Percentiles rank a stretch among this genome's conserved stretches.
These are phyloP conservation scores for Myxozyma neglecta DNA, from an alignment of 805 yeast species.

Conservation along the genomic window DNA sequence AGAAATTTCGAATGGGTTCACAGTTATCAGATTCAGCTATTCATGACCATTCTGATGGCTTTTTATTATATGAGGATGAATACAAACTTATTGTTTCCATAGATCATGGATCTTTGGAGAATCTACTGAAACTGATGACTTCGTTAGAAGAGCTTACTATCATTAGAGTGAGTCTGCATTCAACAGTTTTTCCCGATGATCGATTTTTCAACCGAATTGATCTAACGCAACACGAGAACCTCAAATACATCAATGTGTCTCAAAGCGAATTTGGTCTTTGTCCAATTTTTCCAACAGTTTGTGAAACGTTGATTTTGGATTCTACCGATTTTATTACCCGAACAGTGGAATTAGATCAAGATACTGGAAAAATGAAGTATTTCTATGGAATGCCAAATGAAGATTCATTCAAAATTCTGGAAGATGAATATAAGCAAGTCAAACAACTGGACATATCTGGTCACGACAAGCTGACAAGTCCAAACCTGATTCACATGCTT, in stretches of 20 bases:
- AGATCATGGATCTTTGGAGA: not conserved
- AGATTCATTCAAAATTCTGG: conserved; percentile 1
- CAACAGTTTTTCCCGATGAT: not conserved
- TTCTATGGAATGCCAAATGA: not conserved
- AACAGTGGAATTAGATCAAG: not conserved
- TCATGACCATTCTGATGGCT: not conserved
- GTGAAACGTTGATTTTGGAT: conserved; percentile 2
- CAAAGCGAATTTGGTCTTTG: conserved; percentile 1
- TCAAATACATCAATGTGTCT: conserved; percentile 3
- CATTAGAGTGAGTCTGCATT: not conserved
- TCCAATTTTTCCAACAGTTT: conserved; percentile 1
- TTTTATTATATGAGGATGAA: not conserved
- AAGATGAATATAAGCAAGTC: conserved; percentile 4
- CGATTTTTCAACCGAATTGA: not conserved
- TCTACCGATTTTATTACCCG: not conserved
- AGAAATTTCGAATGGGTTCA: conserved; percentile 7
- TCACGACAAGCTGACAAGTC: not conserved
- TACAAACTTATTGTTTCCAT: not conserved
- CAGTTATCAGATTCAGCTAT: not conserved
- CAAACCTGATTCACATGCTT: not conserved
- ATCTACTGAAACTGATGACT: conserved; percentile 6
- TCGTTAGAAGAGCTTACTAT: not conserved
- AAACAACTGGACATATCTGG: conserved; percentile 4
- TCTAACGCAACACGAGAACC: not conserved
- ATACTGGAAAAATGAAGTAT: conserved; percentile 1